These are phyloP conservation scores for Xylaria castorea DNA, from an alignment of 495 filamentous ascomycete species.

Conservation along the genomic window DNA sequence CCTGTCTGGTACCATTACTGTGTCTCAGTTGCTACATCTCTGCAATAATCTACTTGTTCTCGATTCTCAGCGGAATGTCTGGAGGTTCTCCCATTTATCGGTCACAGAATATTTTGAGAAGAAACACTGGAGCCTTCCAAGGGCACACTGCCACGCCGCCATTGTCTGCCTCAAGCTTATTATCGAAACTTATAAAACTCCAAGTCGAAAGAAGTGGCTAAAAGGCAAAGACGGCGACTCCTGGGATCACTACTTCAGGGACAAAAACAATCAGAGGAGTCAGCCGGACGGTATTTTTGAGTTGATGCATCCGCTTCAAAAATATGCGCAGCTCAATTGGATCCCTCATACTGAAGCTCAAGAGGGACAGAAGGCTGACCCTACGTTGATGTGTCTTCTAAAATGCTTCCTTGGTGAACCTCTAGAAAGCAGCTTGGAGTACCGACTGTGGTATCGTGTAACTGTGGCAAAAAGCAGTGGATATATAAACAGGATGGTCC, in stretches of 20 bases:
- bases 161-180: background rate
- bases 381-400: background rate
- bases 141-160: background rate
- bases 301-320: background rate
- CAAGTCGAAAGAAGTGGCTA: too few relatives aligned
- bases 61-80: background rate
- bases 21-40: slow-evolving; percentile 4
- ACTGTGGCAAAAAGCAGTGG: too few relatives aligned
- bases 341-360: background rate
- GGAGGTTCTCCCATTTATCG: slow-evolving; percentile 13
- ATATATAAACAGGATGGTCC: too few relatives aligned
- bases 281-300: too few relatives aligned
- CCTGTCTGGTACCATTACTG: background rate
- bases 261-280: background rate
- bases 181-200: background rate
- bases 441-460: background rate
- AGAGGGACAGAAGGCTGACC: background rate
- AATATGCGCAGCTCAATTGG: background rate
- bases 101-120: slow-evolving; percentile 10
- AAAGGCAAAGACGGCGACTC: background rate
- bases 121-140: background rate
- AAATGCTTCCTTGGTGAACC: slow-evolving; percentile 13
- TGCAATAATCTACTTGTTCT: slow-evolving; percentile 11
- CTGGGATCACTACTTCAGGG: too few relatives aligned
- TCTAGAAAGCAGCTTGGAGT: background rate